Evolutionary conservation across 106 monocot genomes (phyloP), one percentile per base, ranked within the genome.

Genomic region (Alisma plantagoaquatica): DNA sequence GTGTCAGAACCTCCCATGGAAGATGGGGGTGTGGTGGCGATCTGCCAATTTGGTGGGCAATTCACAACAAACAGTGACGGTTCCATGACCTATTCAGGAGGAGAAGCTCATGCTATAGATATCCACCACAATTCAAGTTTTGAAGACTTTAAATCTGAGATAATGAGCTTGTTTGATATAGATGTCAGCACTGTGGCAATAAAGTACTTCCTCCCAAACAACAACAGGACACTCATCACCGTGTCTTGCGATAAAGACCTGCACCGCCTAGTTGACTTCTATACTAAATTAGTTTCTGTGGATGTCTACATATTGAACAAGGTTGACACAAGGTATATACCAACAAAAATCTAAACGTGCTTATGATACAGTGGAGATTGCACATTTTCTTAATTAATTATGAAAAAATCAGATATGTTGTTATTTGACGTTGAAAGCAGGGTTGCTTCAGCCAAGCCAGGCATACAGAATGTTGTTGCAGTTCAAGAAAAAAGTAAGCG

Each of bases 11-110:
- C n/a, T n/a, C n/a, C 51, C 55, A 55, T 55, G 42, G 42, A 19
- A 15, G 24, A 59, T 43, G 51, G 68, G 19, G 65, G 57, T 30
- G 51, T 90, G 29, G 77, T 91, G 30, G 81, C 75, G 15, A 91
- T 91, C 61, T 91, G 91, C 67, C 91, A 85, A 62, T 78, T 75
- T 66, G 91, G 91, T 43, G 91, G 91, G 53, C 72, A 81, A 58
- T 85, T 91, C 58, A 30, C 75, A 33, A 60, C 75, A 7, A 75
- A 56, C 33, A 43, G 28, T 31, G 81, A 81, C 51, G 91, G 91
- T 27, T 60, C 71, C 30, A 46, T 91, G 43, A 72, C 74, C 30
- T 91, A 84, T 68, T 49, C 41, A 22, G 84, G 84, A 28, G 91
- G 91, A 50, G 91, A 84, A 57, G 91, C 91, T 52, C 84, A 84